These are phyloP conservation scores for Millerozyma acaciae DNA, from an alignment of 805 yeast species.

Conservation along the genomic window DNA sequence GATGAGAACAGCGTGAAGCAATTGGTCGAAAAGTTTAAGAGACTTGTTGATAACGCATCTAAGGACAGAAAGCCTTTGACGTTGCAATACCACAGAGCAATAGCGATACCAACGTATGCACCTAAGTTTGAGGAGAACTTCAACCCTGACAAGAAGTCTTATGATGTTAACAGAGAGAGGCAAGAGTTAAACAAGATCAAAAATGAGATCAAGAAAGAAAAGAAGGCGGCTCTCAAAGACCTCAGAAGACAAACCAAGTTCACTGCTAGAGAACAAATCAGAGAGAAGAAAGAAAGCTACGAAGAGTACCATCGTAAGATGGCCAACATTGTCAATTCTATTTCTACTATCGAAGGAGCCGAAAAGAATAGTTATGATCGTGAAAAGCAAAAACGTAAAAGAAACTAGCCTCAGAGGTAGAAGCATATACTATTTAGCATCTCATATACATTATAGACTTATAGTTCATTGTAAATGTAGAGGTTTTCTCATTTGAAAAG, in stretches of 20 bases:
- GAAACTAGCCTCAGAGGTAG: constrained; percentile 23
- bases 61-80: constrained; percentile 54
- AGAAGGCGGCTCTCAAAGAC: constrained; percentile 83
- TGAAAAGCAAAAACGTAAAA: constrained; percentile 66
- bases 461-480: too few species aligned
- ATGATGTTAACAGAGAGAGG: constrained; percentile 77
- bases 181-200: constrained; percentile 80
- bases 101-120: constrained; percentile 78
- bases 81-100: constrained; percentile 77
- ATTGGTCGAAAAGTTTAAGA: constrained; percentile 47
- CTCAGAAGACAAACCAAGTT: constrained; percentile 85
- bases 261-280: constrained; percentile 79
- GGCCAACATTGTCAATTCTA: constrained; percentile 80
- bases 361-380: constrained; percentile 90
- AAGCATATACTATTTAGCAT: too few species aligned
- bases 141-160: constrained; percentile 91
- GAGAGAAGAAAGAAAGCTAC: constrained; percentile 70
- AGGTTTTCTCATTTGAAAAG: too few species aligned
- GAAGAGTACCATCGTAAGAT: constrained; percentile 84
- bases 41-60: constrained; percentile 35
- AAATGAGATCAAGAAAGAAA: constrained; percentile 86
- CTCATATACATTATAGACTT: too few species aligned
- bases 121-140: constrained; percentile 95
- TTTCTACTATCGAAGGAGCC: constrained; percentile 91
- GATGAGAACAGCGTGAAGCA: constrained; percentile 30